Evolutionary conservation across 2,329 filamentous ascomycete genomes (phyloP), one percentile per base, ranked within the genome.

Genomic region (Fusarium liriodendri): DNA sequence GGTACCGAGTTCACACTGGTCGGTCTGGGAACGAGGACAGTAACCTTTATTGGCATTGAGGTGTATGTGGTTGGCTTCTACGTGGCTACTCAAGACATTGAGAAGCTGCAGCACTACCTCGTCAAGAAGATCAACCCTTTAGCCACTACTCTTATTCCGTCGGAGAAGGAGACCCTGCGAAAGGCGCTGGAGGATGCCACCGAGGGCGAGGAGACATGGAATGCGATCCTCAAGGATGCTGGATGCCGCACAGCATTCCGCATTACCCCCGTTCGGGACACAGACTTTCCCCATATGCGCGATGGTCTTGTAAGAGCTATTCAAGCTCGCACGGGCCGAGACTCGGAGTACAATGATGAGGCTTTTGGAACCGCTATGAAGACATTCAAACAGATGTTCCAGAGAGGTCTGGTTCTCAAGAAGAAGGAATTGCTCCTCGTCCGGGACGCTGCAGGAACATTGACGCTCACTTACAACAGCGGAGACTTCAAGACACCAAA

Each of bases 31-130:
- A 92, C 97, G 72, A 90, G 97, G 64, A 95, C 93, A 1, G 97
- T 99, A 35, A 97, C 94, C 27, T 98, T 98, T 82, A 85, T 98
- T 52, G 87, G 90, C 58, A 95, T 99, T 52, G 92, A 98, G 81
- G 97, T 99, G 62, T 99, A 99, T 84, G 93, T 98, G 20, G 93
- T 98, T 0, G 97, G 96, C 18, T 90, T 97, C 77, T 99, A 99
- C 84, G 89, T 98, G 29, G 94, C 95, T 29, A 96, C 93, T 0
- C 86, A 92, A 40, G 95, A 98, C 79, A 91, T 99, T 68, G 91
- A 92, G 5, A 87, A 89, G n/a, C 87, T 99, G 45, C 96, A 98
- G 83, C 87, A 89, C 75, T 89, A 91, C 52, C 88, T 98, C 33
- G 89, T 97, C 70, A 91, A 92, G 80, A 91, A 91, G 71, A 90